Base-by-base conservation (phyloP, 148 eudicot species). In the Cornus florida region DNA sequence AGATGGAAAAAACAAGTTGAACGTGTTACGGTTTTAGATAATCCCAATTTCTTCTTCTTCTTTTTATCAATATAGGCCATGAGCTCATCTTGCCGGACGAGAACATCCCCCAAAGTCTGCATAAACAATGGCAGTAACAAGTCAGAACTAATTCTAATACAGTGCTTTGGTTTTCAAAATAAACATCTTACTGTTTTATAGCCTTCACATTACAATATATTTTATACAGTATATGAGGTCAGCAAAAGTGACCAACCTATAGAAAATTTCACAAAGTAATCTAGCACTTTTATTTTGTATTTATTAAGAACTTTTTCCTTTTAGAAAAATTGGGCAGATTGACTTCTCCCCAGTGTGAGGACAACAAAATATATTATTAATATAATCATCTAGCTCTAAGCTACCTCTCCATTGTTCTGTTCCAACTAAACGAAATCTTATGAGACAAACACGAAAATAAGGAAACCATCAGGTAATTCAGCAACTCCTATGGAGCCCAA, bases 41-140 rank as follows among this genome's bases (percentile, higher is more conserved):
- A 20, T 86, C 80, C 88, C 83, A 83, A 33, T 82, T 89, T 91
- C 85, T 87, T 91, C 85, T 91, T 91, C 88, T 91, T 91, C 74
- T 91, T 91, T 87, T 90, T 90, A 73, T 91, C 94, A 80, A 91
- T 83, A 74, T 89, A 91, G 43, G 90, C 87, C 53, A 87, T 46
- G 73, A 91, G 92, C 80, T 91, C 94, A 67, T 89, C 86, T 83
- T 91, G 94, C 75, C 82, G 85, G n/a, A 84, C 76, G 75, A 91
- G 84, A 80, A 92, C 91, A 78, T 91, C 92, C 83, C 89, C 92
- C 81, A 91, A 43, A 69, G 91, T 92, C 94, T 91, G 71, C 64
- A 74, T n/a, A 65, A 75, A 74, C 31, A 80, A 53, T 32, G 50
- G 38, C 35, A 71, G 57, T 48, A n/a, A 23, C 22, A 71, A 19